These are phyloP conservation scores for Arthroderma sp. DNA, from an alignment of 2,329 filamentous ascomycete species.

Conservation along the genomic window DNA sequence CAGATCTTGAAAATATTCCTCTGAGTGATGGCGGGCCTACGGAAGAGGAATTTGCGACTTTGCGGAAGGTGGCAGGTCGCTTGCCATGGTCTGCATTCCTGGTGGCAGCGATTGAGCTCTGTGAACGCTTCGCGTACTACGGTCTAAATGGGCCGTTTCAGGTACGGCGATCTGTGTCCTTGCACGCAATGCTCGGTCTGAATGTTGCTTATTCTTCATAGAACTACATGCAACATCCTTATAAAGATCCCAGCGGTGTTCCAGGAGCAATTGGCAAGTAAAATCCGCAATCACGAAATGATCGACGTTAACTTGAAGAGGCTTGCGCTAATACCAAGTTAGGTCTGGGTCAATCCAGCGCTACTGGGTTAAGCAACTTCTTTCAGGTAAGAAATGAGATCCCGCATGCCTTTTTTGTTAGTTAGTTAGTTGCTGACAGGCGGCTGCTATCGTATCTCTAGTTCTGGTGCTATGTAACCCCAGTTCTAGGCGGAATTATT, in stretches of 20 bases:
- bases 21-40: conserved; percentile 32
- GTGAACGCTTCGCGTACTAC: conserved; percentile 48
- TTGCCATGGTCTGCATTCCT: conserved; percentile 43
- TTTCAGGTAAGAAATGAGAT: conserved; percentile 24
- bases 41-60: conserved; percentile 35
- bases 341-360: conserved; percentile 27
- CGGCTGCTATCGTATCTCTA: neutral
- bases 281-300: neutral
- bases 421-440: neutral
- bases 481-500: conserved; percentile 44
- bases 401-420: neutral
- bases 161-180: conserved; percentile 1
- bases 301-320: neutral
- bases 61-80: conserved; percentile 43
- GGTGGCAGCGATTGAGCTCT: conserved; percentile 43
- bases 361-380: conserved; percentile 40
- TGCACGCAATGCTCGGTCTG: neutral
- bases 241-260: conserved; percentile 23
- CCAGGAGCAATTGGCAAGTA: conserved; percentile 23
- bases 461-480: conserved; percentile 45
- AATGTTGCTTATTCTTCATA: conserved; percentile 13
- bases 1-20: too few species aligned
- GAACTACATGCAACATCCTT: conserved; percentile 39
- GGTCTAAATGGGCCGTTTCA: conserved; percentile 41
- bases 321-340: neutral